Evolutionary conservation across 495 filamentous ascomycete species (phyloP).

Genomic region (Penicillium mononematosum): DNA sequence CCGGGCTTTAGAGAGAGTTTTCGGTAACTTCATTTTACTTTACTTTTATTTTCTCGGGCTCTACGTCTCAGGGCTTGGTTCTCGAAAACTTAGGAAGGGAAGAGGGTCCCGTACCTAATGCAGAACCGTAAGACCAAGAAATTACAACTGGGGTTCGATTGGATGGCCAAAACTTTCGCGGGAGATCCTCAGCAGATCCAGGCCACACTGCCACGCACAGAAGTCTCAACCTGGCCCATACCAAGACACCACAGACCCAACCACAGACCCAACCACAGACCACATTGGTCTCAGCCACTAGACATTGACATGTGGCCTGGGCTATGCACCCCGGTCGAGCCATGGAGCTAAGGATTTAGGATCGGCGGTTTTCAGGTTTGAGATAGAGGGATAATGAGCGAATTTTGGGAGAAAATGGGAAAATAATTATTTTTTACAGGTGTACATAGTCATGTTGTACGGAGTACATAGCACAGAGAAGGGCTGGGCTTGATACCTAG

Average conservation of each 20-base stretch:
- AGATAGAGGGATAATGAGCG: conserved; percentile 1
- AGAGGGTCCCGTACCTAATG: conserved; percentile 26
- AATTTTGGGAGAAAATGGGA: background rate
- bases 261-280: background rate
- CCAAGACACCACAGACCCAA: background rate
- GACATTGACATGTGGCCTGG: conserved; percentile 8
- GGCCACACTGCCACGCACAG: conserved; percentile 12
- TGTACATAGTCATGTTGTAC: no score
- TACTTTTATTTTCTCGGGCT: background rate
- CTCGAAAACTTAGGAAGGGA: conserved; percentile 14
- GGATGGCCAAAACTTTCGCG: conserved; percentile 38
- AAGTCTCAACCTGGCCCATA: background rate
- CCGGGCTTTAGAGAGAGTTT: conserved; percentile 15
- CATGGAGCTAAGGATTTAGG: conserved; percentile 1
- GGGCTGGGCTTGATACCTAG: background rate
- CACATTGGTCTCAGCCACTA: background rate
- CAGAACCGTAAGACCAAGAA: background rate
- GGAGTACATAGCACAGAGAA: no score
- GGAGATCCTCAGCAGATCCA: conserved; percentile 49
- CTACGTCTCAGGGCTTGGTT: background rate
- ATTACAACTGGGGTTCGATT: conserved; percentile 26
- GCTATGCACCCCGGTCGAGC: conserved; percentile 7
- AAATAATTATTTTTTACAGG: background rate
- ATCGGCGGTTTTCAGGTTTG: conserved; percentile 7
- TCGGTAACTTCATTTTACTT: conserved; percentile 24